Base-by-base conservation (phyloP, 2,329 filamentous ascomycete species). In the Pseudogymnoascus destructans region DNA sequence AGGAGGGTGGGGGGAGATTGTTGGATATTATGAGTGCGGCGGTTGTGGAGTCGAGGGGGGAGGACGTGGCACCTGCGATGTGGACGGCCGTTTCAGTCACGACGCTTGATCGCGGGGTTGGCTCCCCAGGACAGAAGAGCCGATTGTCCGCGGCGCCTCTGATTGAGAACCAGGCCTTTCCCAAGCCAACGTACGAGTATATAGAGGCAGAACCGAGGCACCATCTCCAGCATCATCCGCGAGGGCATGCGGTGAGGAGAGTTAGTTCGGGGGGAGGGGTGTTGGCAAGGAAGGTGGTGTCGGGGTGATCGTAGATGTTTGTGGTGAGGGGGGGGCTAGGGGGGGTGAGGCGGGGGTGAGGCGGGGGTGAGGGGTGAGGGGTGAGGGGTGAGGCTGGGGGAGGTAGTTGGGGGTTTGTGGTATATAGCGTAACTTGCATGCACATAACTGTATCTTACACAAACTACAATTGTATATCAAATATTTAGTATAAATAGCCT, bases 21-120 rank as follows among this genome's bases (percentile, higher is more conserved):
- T 54, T 67, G 5, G 58, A 61, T 13, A 67, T 68, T 19, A 64
- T 68, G 54, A 25, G 40, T 23, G 40, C 21, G 11, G 40, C 40
- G 1, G 40, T 46, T 46, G 3, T 9, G 5, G 40, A 46, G 11
- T 23, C 6, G 19, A n/a, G 7, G 40, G 38, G 36, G 5, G 33
- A 36, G 5, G 8, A 13, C 1, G 2, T 13, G 32, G 10, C 35
- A 17, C 35, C 35, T 17, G 15, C 35, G 15, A 17, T 38, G 8
- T 38, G 35, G 35, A 38, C 17, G 7, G 35, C 35, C 10, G 15
- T 38, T 9, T 19, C 35, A 10, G 35, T 38, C 10, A 11, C 15
- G 35, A 15, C 35, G 35, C 35, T 38, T 10, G 35, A 38, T 17
- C 35, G 35, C 35, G 15, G n/a, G 35, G 35, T 19, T 19, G 15